Evolutionary conservation across 139 green algal genomes (phyloP).

Genomic region (Haematococcus lacustris): DNA sequence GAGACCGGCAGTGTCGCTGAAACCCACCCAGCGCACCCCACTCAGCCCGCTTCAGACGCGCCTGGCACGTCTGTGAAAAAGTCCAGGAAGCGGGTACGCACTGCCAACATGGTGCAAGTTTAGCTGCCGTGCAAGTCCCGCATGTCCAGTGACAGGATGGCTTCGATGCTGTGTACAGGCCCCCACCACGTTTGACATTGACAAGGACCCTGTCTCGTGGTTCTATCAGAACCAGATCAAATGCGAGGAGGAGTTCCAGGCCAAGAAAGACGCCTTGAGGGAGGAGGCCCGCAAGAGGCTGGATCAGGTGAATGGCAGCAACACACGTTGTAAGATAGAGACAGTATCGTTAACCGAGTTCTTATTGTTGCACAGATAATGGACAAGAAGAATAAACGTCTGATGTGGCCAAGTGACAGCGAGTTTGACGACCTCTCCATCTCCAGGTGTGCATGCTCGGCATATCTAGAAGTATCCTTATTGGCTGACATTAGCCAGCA

Average conservation of each 20-base stretch:
- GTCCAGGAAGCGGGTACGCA: not conserved
- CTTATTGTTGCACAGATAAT: slow-evolving; percentile 18
- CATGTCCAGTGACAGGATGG: not conserved
- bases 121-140: not conserved
- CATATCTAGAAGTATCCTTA: no score
- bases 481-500: no score
- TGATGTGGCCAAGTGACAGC: slow-evolving; percentile 21
- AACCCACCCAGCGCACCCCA: not conserved
- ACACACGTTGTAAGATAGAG: not conserved
- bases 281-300: slow-evolving; percentile 18
- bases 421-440: slow-evolving; percentile 35
- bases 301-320: not conserved
- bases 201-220: slow-evolving; percentile 24
- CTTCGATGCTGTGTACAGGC: not conserved
- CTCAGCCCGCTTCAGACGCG: not conserved
- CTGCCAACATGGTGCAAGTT: not conserved
- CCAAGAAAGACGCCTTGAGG: slow-evolving; percentile 23
- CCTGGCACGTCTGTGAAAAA: not conserved
- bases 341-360: not conserved
- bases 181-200: slow-evolving; percentile 18
- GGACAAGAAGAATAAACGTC: slow-evolving; percentile 21
- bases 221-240: slow-evolving; percentile 36
- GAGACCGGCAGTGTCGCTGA: not conserved
- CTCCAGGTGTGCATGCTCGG: slow-evolving; percentile 1
- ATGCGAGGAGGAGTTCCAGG: slow-evolving; percentile 36